A percentile compares a stretch with the other conserved stretches of the same genome.
These are phyloP conservation scores for Chionographis japonica DNA, from an alignment of 106 monocot genomes.

Conservation along the genomic window DNA sequence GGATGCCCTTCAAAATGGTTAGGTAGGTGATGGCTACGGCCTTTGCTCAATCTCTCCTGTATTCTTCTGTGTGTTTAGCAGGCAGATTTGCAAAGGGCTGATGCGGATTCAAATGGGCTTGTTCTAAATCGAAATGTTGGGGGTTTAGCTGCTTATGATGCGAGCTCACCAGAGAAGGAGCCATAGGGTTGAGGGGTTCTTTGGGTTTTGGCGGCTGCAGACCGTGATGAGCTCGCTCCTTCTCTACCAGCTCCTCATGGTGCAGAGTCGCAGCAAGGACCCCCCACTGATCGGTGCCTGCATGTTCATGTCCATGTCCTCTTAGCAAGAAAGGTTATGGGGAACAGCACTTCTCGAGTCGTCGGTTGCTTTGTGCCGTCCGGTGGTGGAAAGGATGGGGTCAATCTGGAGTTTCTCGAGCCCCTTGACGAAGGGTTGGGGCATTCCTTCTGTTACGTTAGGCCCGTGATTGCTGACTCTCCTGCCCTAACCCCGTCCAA, in stretches of 20 bases:
- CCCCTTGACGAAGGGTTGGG: constrained; percentile 94
- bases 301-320: too few species aligned
- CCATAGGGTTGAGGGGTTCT: constrained; percentile 54
- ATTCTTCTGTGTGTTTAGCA: neutral
- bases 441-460: constrained; percentile 96
- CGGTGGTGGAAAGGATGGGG: constrained; percentile 47
- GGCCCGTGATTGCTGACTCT: constrained; percentile 72
- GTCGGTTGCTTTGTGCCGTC: constrained; percentile 78
- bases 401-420: constrained; percentile 84
- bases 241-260: constrained; percentile 40
- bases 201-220: constrained; percentile 28
- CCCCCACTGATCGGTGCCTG: constrained; percentile 7
- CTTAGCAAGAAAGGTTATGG: constrained; percentile 31
- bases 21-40: neutral
- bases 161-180: constrained; percentile 35
- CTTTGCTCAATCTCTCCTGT: constrained; percentile 4
- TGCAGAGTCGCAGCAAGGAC: constrained; percentile 18
- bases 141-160: constrained; percentile 48
- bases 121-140: too few species aligned
- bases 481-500: constrained; percentile 86
- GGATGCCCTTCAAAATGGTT: constrained; percentile 8
- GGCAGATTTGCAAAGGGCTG: neutral
- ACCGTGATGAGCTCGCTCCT: constrained; percentile 8
- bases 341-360: constrained; percentile 88
- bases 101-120: too few species aligned